Base-by-base conservation (phyloP, 148 eudicot species). In the Silene conica region DNA sequence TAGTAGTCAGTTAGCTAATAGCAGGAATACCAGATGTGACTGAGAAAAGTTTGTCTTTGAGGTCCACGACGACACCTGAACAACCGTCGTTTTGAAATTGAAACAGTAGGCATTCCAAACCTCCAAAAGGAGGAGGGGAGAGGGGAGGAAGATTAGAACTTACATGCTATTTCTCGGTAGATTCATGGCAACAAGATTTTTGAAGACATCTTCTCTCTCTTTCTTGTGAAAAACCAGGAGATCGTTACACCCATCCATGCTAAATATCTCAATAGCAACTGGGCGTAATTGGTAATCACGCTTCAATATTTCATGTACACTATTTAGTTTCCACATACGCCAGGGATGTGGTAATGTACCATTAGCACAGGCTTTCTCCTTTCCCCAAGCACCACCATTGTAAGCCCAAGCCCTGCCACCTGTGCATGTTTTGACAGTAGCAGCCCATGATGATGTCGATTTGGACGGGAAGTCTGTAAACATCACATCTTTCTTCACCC, bases 211-310 rank as follows among this genome's bases (percentile, higher is more conserved):
- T 80, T 96, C 99, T 74, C 99, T 89, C 88, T 96, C 99, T 73
- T 90, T 96, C 80, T 96, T 96, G 90, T 92, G 99, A 82, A 96
- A 96, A 74, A 96, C 99, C 70, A 96, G 82, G 31, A 96, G 96
- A 80, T 96, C 99, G 73, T 96, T 96, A 78, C 99, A 96, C 68
- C 99, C 99, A 83, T 96, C 99, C 97, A 96, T 96, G 88, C 99
- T 96, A 78, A 96, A 96, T 73, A 96, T 89, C 80, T 96, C 99
- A 71, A 96, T 81, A 66, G 99, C 99, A 83, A 96, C 99, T 19
- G 99, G 99, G 65, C 99, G 96, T 79, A 96, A 83, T 85, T 96
- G 99, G 84, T 96, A 96, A 86, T 96, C 99, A 76, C 99, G 99
- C 84, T 92, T 96, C 86, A 96, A 62, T 76, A 96, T 82, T 83